Evolutionary conservation across 1,284 basidiomycete species (phyloP).

Genomic region (Pseudomicrostroma phylloplanum): DNA sequence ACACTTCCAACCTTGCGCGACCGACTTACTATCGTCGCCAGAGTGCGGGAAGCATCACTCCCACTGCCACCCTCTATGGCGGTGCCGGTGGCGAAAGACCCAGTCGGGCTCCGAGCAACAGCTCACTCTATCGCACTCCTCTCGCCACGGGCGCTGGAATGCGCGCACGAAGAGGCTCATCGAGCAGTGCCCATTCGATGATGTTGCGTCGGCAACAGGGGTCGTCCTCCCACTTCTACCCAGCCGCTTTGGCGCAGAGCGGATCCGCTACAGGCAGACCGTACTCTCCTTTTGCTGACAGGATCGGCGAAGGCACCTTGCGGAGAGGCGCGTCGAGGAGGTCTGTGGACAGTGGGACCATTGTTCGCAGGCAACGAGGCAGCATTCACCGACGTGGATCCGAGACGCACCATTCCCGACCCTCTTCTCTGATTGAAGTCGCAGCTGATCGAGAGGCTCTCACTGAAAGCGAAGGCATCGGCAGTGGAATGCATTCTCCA

Average conservation of each 20-base stretch:
- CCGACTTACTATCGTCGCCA: constrained; percentile 20
- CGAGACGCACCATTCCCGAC: neutral
- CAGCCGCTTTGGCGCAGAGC: too few relatives aligned
- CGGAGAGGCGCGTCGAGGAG: too few relatives aligned
- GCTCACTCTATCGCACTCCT: constrained; percentile 20
- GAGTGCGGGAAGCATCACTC: constrained; percentile 44
- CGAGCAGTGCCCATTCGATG: constrained; percentile 26
- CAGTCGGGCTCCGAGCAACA: constrained; percentile 35
- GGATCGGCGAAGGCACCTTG: too few relatives aligned
- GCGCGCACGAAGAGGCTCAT: constrained; percentile 31
- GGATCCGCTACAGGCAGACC: too few relatives aligned
- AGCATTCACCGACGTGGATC: too few relatives aligned
- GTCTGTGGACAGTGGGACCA: too few relatives aligned
- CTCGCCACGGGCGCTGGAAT: constrained; percentile 14
- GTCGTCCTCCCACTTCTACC: too few relatives aligned
- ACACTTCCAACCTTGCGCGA: constrained; percentile 15
- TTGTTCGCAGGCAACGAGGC: too few relatives aligned
- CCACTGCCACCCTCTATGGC: constrained; percentile 30
- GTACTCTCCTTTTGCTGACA: too few relatives aligned
- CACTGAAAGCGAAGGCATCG: too few relatives aligned
- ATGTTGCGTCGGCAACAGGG: constrained; percentile 4
- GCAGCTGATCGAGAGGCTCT: too few relatives aligned
- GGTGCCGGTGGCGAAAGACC: constrained; percentile 19
- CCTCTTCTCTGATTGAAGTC: constrained; percentile 8
- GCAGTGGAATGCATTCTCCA: too few relatives aligned